Evolutionary conservation across 352 stramenopile genomes (phyloP), one percentile per base, ranked within the genome.

Genomic region (Phytophthora niederhauseri): DNA sequence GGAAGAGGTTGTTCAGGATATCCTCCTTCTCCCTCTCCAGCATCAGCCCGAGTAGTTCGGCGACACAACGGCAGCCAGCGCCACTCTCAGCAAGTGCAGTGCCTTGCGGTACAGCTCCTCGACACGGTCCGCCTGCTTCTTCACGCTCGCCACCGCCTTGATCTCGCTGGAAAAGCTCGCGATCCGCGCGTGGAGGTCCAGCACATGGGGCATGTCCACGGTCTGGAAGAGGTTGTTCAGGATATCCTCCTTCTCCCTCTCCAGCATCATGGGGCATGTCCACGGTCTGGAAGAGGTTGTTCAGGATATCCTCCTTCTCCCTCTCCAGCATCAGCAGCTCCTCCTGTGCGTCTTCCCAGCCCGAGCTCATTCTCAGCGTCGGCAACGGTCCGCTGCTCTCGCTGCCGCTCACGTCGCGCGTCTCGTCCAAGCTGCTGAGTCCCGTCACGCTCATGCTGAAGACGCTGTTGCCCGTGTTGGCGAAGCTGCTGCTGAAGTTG

Each of bases 141-240:
- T 77, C 3, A 91, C 84, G 55, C 78, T 91, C 49, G 90, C 75
- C 31, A 85, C 84, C 0, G 88, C 88, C 62, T 92, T 90, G 65
- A 93, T 90, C 66, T 96, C 88, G 4, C 85, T 92, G 4, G 82
- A 82, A 57, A 85, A 91, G 43, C 90, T 80, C 5, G 85, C 81
- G 56, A 96, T 84, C 19, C 85, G 84, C 20, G 85, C 69, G 63
- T 96, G 82, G 20, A 96, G 60, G 36, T 92, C 83, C 59, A 92
- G 74, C 19, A 87, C 84, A 8, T 89, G 82, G 7, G 88, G 82
- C 61, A 88, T 81, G 3, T 84, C 79, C 12, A 87, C 75, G 0
- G 81, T 61, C 51, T 78, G 76, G 50, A 93, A 87, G 5, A 93
- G 51, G 57, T 87, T 85, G 57, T 73, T 87, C 2, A 93, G 59